A percentile compares a stretch with the other conserved stretches of the same genome.
Evolutionary conservation across 352 stramenopile species (phyloP).

Genomic region (Elongisporangium undulatum): DNA sequence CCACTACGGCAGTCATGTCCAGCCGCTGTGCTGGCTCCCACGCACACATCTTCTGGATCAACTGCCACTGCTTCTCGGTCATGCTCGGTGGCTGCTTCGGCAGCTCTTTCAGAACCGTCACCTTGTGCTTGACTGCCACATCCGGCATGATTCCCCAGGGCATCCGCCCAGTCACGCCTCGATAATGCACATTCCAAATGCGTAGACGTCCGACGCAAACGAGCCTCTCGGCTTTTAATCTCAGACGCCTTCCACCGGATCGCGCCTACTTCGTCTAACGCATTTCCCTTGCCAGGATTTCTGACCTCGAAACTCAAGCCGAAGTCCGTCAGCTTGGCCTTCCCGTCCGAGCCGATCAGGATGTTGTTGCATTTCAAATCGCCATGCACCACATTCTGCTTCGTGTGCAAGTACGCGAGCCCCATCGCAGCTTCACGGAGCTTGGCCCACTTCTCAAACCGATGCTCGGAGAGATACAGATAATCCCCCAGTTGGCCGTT

Average conservation of each 20-base stretch:
- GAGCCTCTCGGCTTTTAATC: not conserved
- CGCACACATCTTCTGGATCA: not conserved
- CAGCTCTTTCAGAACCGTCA: not conserved
- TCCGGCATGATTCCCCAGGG: not conserved
- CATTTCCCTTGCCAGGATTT: not conserved
- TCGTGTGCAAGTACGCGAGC: constrained; percentile 24
- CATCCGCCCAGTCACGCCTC: not conserved
- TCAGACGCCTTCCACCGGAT: not conserved
- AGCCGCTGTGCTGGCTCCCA: not conserved
- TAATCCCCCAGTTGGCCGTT: constrained; percentile 20
- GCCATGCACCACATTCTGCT: constrained; percentile 28
- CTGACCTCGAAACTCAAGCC: constrained; percentile 18
- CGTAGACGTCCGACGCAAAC: not conserved
- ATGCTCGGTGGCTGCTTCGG: not conserved
- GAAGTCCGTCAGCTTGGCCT: constrained; percentile 27
- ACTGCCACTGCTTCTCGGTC: not conserved
- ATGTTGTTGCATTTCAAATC: constrained; percentile 41
- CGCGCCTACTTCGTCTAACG: not conserved
- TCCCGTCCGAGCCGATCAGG: constrained; percentile 22
- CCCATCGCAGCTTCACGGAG: constrained; percentile 19
- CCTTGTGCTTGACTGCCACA: not conserved
- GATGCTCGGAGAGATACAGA: constrained; percentile 15
- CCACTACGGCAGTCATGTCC: not conserved
- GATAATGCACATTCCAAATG: not conserved
- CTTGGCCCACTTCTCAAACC: constrained; percentile 11